Percentiles rank a stretch among this genome's conserved stretches.
Evolutionary conservation across 2,329 filamentous ascomycete species (phyloP).

Genomic region (Biscogniauxia marginata): DNA sequence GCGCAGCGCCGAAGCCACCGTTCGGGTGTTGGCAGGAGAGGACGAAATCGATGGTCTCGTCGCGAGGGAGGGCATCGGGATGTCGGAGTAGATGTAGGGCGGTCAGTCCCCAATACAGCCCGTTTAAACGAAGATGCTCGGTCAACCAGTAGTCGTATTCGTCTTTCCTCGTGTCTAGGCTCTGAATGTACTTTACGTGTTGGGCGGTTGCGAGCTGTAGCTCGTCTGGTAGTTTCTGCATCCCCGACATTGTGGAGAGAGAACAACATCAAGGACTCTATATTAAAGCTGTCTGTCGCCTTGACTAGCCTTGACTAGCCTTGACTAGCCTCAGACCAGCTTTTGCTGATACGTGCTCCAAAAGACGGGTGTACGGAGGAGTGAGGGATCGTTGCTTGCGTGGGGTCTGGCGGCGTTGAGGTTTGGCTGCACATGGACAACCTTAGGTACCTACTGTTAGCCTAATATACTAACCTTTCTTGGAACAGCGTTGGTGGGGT

Average conservation of each 20-base stretch:
- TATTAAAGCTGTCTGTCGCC: no score
- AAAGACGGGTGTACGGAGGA: background rate
- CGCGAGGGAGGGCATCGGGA: conserved; percentile 77
- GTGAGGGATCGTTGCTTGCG: background rate
- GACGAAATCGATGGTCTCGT: conserved; percentile 87
- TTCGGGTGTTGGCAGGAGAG: conserved; percentile 86
- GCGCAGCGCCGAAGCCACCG: conserved; percentile 91
- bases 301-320: no score
- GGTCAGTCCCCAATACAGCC: conserved; percentile 93
- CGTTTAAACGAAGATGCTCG: conserved; percentile 91
- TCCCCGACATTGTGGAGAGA: conserved; percentile 32
- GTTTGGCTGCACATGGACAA: background rate
- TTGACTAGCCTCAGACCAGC: no score
- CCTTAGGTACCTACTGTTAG: background rate
- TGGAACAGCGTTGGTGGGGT: background rate
- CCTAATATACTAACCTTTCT: background rate
- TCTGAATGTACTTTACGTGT: conserved; percentile 91
- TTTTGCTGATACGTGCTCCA: no score
- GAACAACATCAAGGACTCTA: no score
- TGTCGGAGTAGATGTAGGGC: conserved; percentile 81
- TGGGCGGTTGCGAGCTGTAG: conserved; percentile 50
- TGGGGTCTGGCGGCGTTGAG: background rate
- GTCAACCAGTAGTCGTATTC: conserved; percentile 98
- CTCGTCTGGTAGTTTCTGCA: conserved; percentile 39
- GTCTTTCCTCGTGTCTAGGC: conserved; percentile 86